These are phyloP conservation scores for Arachis stenosperma DNA, from an alignment of 306 rosid species.

Conservation along the genomic window DNA sequence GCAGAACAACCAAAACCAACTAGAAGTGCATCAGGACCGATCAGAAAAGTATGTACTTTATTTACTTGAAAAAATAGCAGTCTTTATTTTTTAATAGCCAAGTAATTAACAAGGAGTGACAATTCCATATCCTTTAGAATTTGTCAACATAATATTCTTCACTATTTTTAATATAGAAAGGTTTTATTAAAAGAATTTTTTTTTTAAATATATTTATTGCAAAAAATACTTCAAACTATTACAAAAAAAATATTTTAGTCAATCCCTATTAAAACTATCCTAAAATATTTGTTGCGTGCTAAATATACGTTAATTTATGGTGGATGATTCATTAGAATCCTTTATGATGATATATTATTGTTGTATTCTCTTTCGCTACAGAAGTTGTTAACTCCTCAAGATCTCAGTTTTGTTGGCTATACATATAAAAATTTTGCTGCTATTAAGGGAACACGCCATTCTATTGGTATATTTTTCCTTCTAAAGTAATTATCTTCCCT, in stretches of 20 bases:
- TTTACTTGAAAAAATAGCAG: neutral
- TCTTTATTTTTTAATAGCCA: too few species aligned
- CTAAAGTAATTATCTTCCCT: too few species aligned
- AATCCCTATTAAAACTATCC: too few species aligned
- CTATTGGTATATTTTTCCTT: constrained; percentile 54
- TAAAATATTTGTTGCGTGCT: constrained; percentile 2
- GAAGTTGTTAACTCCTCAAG: constrained; percentile 79
- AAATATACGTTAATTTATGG: constrained; percentile 9
- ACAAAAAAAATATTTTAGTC: neutral
- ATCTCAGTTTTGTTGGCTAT: constrained; percentile 96
- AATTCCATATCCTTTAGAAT: constrained; percentile 6
- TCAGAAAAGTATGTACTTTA: constrained; percentile 69
- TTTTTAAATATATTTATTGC: too few species aligned
- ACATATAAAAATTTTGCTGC: constrained; percentile 95
- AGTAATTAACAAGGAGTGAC: neutral
- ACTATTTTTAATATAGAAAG: too few species aligned
- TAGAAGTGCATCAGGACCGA: constrained; percentile 74
- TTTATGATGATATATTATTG: neutral
- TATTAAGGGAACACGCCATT: constrained; percentile 63
- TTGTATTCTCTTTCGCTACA: constrained; percentile 36
- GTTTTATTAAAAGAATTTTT: too few species aligned
- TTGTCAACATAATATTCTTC: neutral
- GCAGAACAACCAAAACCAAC: constrained; percentile 65
- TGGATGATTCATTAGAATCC: constrained; percentile 8
- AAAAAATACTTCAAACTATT: too few species aligned